These are phyloP conservation scores for Capronia americana DNA, from an alignment of 2,329 filamentous ascomycete species.

Conservation along the genomic window DNA sequence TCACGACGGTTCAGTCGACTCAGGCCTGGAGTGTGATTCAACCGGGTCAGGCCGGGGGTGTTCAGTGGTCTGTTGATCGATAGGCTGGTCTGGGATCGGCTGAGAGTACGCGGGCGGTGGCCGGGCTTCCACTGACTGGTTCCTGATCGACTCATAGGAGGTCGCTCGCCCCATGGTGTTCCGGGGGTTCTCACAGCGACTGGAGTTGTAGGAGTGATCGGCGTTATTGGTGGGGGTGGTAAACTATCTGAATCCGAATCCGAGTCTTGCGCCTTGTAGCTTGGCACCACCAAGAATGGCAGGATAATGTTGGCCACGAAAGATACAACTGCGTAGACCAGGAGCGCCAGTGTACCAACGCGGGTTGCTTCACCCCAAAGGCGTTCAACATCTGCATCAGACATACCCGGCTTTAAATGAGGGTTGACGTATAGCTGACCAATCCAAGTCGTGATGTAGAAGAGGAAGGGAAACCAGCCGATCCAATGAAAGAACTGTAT, in stretches of 20 bases:
- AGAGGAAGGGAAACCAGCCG: conserved; percentile 93
- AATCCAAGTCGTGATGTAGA: conserved; percentile 93
- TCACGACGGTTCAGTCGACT: conserved; percentile 41
- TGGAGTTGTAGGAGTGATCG: conserved; percentile 13
- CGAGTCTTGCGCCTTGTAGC: conserved; percentile 58
- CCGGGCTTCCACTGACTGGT: conserved; percentile 8
- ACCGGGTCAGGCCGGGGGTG: conserved; percentile 10
- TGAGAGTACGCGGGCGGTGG: conserved; percentile 10
- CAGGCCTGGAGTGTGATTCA: background rate
- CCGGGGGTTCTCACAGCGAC: conserved; percentile 30
- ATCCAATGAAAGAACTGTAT: conserved; percentile 90
- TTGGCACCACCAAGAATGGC: conserved; percentile 83
- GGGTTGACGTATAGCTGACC: conserved; percentile 91
- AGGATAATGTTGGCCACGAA: conserved; percentile 81
- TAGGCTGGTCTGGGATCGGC: conserved; percentile 33
- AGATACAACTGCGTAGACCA: conserved; percentile 86
- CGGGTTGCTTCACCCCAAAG: conserved; percentile 86
- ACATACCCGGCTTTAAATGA: conserved; percentile 77
- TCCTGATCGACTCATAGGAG: background rate
- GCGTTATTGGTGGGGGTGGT: conserved; percentile 15
- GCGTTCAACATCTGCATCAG: conserved; percentile 74
- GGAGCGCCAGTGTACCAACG: conserved; percentile 84
- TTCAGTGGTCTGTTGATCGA: conserved; percentile 11
- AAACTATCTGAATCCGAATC: conserved; percentile 18
- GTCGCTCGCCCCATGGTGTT: conserved; percentile 22